A percentile compares a stretch with the other conserved stretches of the same genome.
Evolutionary conservation across 2,329 filamentous ascomycete genomes (phyloP).

Genomic region (Penicillium paneum): DNA sequence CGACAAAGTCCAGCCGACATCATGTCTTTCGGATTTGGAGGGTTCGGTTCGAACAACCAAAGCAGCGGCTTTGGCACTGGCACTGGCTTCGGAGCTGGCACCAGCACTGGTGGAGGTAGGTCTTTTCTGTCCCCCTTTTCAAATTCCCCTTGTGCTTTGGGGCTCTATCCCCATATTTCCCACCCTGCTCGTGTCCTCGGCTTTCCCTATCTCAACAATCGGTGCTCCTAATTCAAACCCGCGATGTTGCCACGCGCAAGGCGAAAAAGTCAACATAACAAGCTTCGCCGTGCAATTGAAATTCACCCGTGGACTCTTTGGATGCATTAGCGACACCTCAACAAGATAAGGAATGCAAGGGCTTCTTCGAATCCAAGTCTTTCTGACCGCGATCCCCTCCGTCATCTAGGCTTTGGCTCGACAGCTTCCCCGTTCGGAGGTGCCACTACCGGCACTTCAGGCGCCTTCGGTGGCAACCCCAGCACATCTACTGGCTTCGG

Average conservation of each 20-base stretch:
- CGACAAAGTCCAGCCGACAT: conserved; percentile 25
- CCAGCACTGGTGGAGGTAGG: conserved; percentile 39
- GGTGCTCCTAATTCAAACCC: conserved; percentile 33
- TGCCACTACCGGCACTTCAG: conserved; percentile 28
- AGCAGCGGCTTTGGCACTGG: conserved; percentile 42
- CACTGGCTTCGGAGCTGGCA: conserved; percentile 32
- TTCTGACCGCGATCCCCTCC: conserved; percentile 39
- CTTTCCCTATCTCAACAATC: conserved; percentile 16
- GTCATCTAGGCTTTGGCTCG: conserved; percentile 43
- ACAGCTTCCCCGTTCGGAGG: conserved; percentile 39
- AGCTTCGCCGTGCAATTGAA: conserved; percentile 15
- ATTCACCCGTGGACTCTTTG: conserved; percentile 21
- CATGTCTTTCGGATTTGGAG: conserved; percentile 49
- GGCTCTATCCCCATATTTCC: conserved; percentile 4
- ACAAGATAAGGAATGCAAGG: conserved; percentile 32
- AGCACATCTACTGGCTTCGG: conserved; percentile 39
- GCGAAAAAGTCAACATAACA: conserved; percentile 11
- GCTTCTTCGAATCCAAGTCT: conserved; percentile 31
- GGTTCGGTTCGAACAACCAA: conserved; percentile 59
- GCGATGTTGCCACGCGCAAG: conserved; percentile 25
- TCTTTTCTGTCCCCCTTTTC: conserved; percentile 10
- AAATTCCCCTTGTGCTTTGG: conserved; percentile 5
- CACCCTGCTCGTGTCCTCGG: conserved; percentile 10
- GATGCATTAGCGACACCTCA: conserved; percentile 27
- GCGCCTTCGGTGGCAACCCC: conserved; percentile 27